phyloP scores from a whole-genome alignment of 2,329 filamentous ascomycete genomes.

The Neofusicoccum parvum region DNA sequence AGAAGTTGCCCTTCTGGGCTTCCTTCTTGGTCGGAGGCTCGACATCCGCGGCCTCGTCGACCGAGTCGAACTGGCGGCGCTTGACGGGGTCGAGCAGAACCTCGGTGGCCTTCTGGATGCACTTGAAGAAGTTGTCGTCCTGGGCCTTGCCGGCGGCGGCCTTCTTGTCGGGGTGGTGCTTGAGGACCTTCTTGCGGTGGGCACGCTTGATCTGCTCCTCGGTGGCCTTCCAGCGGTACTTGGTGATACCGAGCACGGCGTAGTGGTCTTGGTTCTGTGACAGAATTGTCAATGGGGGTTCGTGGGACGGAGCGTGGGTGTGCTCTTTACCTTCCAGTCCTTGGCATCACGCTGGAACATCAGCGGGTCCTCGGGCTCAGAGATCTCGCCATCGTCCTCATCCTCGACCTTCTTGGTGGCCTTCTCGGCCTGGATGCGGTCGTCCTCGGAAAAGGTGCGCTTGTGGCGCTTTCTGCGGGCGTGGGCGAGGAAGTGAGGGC shows the following conservation, averaged over 20 bases:
- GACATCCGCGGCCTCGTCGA: constrained; percentile 90
- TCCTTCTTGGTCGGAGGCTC: constrained; percentile 94
- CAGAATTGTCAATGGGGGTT: neutral
- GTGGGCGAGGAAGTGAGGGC: constrained; percentile 96
- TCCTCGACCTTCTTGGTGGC: constrained; percentile 95
- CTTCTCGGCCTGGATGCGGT: constrained; percentile 93
- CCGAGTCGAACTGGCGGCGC: constrained; percentile 93
- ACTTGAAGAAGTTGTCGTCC: constrained; percentile 99
- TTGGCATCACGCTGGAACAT: constrained; percentile 93
- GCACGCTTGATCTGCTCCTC: constrained; percentile 99
- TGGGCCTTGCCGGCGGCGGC: constrained; percentile 84
- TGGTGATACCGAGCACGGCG: constrained; percentile 88
- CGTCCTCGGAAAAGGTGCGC: constrained; percentile 97
- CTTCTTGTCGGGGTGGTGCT: constrained; percentile 99
- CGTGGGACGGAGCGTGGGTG: neutral
- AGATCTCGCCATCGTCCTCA: constrained; percentile 85
- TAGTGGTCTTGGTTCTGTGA: constrained; percentile 90
- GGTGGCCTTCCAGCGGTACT: constrained; percentile 88
- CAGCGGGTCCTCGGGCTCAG: constrained; percentile 89
- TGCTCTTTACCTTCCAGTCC: constrained; percentile 86
- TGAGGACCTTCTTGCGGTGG: constrained; percentile 98
- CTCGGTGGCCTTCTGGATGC: constrained; percentile 97
- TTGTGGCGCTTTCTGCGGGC: constrained; percentile 91
- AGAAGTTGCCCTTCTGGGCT: constrained; percentile 82
- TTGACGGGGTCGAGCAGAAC: constrained; percentile 88